Evolutionary conservation across 73 alveolate species (phyloP).

Genomic region (Paramecium sonneborni): DNA sequence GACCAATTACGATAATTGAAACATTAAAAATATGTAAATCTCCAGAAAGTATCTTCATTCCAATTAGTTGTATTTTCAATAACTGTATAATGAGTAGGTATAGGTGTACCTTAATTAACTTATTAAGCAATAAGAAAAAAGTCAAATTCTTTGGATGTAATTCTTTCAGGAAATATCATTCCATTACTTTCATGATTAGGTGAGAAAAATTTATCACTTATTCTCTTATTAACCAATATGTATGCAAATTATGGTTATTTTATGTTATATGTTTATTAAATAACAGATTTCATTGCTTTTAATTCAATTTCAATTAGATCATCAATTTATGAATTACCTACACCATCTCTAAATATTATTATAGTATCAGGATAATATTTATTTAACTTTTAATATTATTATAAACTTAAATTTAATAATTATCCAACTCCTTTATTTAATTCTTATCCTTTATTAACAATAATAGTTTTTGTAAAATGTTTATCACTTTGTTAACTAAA

Average conservation of each 20-base stretch:
- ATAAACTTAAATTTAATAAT: neutral
- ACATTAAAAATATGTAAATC: constrained; percentile 85
- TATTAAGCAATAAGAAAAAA: constrained; percentile 82
- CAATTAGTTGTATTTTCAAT: constrained; percentile 72
- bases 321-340: constrained; percentile 43
- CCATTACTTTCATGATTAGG: constrained; percentile 63
- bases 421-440: neutral
- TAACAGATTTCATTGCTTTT: neutral
- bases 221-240: neutral
- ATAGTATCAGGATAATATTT: neutral
- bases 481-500: constrained; percentile 54
- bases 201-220: constrained; percentile 1
- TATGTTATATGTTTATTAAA: neutral
- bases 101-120: constrained; percentile 78
- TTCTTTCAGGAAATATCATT: constrained; percentile 76
- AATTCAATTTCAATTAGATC: neutral
- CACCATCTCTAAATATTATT: constrained; percentile 44
- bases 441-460: constrained; percentile 25
- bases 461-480: constrained; percentile 52
- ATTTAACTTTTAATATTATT: neutral
- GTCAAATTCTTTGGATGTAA: constrained; percentile 74
- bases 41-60: constrained; percentile 71
- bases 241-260: neutral
- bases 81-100: constrained; percentile 88
- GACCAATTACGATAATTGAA: constrained; percentile 85